Evolutionary conservation across 2,329 filamentous ascomycete genomes (phyloP).

Genomic region (Aspergillus ibericus): DNA sequence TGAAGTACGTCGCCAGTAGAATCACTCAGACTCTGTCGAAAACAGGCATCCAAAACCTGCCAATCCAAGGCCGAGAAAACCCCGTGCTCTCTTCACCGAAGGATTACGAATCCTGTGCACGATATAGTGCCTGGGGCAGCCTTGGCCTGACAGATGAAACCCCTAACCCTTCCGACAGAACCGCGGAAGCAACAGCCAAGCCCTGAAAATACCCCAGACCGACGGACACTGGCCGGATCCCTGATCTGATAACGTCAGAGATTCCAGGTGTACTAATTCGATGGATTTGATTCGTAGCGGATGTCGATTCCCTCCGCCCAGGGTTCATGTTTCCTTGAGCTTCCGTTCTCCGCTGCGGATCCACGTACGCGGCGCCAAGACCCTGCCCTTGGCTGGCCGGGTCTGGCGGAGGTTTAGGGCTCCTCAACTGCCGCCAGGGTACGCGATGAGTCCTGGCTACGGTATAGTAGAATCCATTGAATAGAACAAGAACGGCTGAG

Average conservation of each 20-base stretch:
- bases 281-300: neutral
- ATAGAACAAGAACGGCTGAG: neutral
- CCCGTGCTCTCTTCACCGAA: neutral
- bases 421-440: neutral
- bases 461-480: neutral
- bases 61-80: neutral
- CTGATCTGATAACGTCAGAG: neutral
- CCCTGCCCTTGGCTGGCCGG: neutral
- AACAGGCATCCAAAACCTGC: neutral
- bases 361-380: slow-evolving; percentile 19
- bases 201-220: slow-evolving; percentile 3
- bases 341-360: slow-evolving; percentile 4
- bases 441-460: neutral
- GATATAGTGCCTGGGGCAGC: neutral
- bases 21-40: neutral
- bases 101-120: neutral
- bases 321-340: neutral
- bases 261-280: neutral
- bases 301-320: neutral
- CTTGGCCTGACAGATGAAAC: neutral
- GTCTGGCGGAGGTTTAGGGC: neutral
- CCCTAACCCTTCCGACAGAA: neutral
- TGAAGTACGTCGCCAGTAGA: neutral
- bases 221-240: neutral
- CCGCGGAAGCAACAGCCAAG: slow-evolving; percentile 1